phyloP scores from a whole-genome alignment of 208 protist species.

The Trypanosoma melophagium region DNA sequence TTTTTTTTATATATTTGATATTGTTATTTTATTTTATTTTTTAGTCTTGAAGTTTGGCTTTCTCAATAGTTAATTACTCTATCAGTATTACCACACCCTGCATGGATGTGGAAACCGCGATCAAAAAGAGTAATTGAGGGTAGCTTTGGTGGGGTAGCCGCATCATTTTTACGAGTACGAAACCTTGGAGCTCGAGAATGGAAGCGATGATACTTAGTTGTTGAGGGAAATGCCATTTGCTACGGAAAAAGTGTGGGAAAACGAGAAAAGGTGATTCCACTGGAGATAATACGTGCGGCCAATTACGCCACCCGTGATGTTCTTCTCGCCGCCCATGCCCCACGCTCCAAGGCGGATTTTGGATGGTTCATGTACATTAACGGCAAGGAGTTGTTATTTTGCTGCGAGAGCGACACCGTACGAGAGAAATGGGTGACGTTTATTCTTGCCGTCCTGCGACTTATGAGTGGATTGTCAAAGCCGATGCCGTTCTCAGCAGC shows the following conservation, averaged over 20 bases:
- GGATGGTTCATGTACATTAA: conserved; percentile 52
- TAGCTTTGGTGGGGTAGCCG: conserved; percentile 20
- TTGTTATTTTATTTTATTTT: conserved; percentile 10
- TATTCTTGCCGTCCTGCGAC: conserved; percentile 31
- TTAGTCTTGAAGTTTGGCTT: too few relatives aligned
- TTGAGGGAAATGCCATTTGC: conserved; percentile 43
- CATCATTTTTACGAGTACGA: conserved; percentile 38
- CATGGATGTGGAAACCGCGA: conserved; percentile 78
- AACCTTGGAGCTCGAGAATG: conserved; percentile 50
- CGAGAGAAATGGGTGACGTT: conserved; percentile 50
- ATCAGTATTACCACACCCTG: conserved; percentile 26
- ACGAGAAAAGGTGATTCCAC: conserved; percentile 48
- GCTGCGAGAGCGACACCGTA: conserved; percentile 39
- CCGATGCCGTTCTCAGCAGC: neutral
- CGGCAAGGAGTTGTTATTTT: conserved; percentile 45
- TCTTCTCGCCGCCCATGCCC: conserved; percentile 42
- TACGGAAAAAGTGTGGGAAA: conserved; percentile 43
- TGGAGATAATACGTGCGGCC: conserved; percentile 41
- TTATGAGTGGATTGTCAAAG: conserved; percentile 26
- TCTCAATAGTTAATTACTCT: too few relatives aligned
- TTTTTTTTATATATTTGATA: neutral
- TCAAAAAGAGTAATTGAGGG: conserved; percentile 44
- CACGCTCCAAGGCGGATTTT: conserved; percentile 35
- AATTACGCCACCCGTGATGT: conserved; percentile 27
- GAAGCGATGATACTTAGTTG: conserved; percentile 55